Base-by-base conservation (phyloP, 2,329 filamentous ascomycete species). In the Cladobotryum protrusum region DNA sequence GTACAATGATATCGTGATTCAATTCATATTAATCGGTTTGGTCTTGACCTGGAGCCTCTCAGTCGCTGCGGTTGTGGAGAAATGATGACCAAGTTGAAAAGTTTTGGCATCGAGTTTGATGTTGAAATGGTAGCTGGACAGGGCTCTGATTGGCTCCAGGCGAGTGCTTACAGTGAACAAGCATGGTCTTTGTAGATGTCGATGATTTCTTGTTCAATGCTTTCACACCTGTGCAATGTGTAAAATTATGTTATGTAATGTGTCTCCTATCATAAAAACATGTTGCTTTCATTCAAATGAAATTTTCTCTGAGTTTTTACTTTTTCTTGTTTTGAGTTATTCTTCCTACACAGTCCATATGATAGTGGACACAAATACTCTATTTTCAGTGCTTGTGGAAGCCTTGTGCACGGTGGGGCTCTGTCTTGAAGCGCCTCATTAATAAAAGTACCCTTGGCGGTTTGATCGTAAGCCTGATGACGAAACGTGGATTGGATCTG, bases 91-190 rank as follows among this genome's bases (percentile, higher is more conserved):
- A 50, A 20, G 47, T 47, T 34, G 37, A 56, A 29, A 29, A 29
- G 24, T 29, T 29, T 29, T 29, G 24, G 24, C 24, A 29, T 29
- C 6, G 24, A 29, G 24, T 4, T 4, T 29, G 24, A 29, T 29
- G 24, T 29, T 29, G 24, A 56, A 54, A 56, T 54, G 49, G 24
- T 47, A 36, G 54, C 54, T 45, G 48, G 48, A 47, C 49, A 47
- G 47, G 40, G 45, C 49, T 51, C 44, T 47, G 49, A 51, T 51
- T 51, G 49, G 49, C 47, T 45, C 50, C 50, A 52, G 33, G 29
- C 11, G n/a, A 42, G 37, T 36, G 37, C 24, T 29, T 29, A 29
- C 11, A 29, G 24, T 29, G 24, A 29, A 9, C 24, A 29, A 29
- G 24, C 24, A 29, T 29, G 24, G 24, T 29, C 24, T 42, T 42